Conservation (phyloP, 805 yeast species). For the Brettanomyces custersianus region DNA sequence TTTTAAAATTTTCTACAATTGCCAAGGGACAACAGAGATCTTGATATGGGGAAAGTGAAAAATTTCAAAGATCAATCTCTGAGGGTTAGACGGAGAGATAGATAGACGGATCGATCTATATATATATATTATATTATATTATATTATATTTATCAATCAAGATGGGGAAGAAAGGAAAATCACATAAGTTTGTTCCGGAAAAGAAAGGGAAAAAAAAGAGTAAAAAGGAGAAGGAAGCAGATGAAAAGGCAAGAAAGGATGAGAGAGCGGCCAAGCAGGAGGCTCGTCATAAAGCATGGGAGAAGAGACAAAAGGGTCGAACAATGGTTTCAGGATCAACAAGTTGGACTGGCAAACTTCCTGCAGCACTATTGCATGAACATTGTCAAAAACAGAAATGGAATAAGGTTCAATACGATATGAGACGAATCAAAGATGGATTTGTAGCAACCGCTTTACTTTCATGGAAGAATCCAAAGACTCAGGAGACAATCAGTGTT, state of each 20-base stretch:
- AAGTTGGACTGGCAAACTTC: conserved; percentile 94
- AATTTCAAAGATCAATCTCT: too few relatives aligned
- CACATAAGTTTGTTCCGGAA: conserved; percentile 3
- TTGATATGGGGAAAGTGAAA: too few relatives aligned
- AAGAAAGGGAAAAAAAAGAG: conserved; percentile 9
- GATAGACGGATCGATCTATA: too few relatives aligned
- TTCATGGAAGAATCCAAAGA: conserved; percentile 72
- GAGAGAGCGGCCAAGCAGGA: conserved; percentile 3
- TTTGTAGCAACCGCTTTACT: conserved; percentile 57
- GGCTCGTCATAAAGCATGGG: neutral
- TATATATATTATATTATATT: too few relatives aligned
- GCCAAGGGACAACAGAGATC: too few relatives aligned
- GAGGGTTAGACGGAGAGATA: too few relatives aligned
- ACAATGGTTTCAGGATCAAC: conserved; percentile 54
- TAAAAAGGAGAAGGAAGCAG: conserved; percentile 6
- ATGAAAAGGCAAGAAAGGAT: conserved; percentile 2
- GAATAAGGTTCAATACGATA: conserved; percentile 77
- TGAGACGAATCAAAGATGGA: conserved; percentile 42
- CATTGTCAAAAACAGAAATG: conserved; percentile 83
- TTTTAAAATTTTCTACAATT: too few relatives aligned
- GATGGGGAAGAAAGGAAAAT: conserved; percentile 14
- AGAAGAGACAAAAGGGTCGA: conserved; percentile 20
- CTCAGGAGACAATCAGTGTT: conserved; percentile 55
- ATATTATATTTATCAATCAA: too few relatives aligned
- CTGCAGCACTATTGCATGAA: conserved; percentile 79